phyloP scores from a whole-genome alignment of 495 filamentous ascomycete genomes.

The Barbatosphaeria neglecta region DNA sequence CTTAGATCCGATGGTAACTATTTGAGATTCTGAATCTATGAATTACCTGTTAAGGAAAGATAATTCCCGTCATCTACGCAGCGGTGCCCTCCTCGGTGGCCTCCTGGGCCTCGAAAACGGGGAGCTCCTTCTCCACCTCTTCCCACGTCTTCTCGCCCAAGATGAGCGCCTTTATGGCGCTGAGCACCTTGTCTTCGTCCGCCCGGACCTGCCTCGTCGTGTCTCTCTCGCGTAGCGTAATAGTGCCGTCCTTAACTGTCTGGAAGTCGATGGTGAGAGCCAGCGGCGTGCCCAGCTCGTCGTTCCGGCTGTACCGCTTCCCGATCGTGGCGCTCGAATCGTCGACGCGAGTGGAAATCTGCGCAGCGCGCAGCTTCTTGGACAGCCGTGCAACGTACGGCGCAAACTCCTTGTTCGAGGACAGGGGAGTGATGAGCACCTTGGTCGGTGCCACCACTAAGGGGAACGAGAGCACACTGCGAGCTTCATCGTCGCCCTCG shows the following conservation, averaged over 20 bases:
- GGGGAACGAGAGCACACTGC: slow-evolving; percentile 66
- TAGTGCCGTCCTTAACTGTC: slow-evolving; percentile 54
- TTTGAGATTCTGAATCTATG: not conserved
- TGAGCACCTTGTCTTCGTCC: slow-evolving; percentile 47
- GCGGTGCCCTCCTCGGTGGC: slow-evolving; percentile 8
- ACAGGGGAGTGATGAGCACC: slow-evolving; percentile 64
- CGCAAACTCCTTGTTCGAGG: slow-evolving; percentile 47
- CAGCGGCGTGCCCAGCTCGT: slow-evolving; percentile 62
- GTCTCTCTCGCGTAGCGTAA: slow-evolving; percentile 66
- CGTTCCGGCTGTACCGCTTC: slow-evolving; percentile 62
- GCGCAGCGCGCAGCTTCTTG: slow-evolving; percentile 45
- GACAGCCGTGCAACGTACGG: slow-evolving; percentile 45
- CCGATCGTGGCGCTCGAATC: slow-evolving; percentile 59
- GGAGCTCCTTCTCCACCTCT: slow-evolving; percentile 47
- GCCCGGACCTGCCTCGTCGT: slow-evolving; percentile 62
- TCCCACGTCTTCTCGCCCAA: slow-evolving; percentile 50
- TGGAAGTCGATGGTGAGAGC: slow-evolving; percentile 68
- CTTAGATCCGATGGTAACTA: no score
- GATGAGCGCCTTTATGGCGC: slow-evolving; percentile 47
- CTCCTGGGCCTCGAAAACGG: slow-evolving; percentile 50
- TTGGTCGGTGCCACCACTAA: slow-evolving; percentile 63
- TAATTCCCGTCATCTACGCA: no score
- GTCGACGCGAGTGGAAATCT: slow-evolving; percentile 55
- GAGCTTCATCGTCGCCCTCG: slow-evolving; percentile 56
- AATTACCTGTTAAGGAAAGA: no score